These are phyloP conservation scores for Plasmodium inui DNA, from an alignment of 169 alveolate genomes.

Conservation along the genomic window DNA sequence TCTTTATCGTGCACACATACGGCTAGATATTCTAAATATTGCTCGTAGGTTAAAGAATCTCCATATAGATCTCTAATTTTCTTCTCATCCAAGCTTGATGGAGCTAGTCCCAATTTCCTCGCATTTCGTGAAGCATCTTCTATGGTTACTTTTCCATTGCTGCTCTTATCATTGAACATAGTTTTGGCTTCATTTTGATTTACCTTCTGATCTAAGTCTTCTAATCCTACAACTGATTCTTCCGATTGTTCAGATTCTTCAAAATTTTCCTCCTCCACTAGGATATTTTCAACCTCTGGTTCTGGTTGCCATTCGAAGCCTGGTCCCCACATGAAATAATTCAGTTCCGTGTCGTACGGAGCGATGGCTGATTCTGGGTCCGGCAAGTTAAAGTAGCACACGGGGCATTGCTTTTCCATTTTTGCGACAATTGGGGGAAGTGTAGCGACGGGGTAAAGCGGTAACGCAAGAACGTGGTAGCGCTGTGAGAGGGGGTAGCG, in stretches of 20 bases:
- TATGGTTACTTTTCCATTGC: conserved; percentile 66
- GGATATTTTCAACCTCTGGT: conserved; percentile 52
- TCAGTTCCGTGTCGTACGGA: conserved; percentile 81
- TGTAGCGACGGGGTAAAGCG: neutral
- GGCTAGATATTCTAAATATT: conserved; percentile 77
- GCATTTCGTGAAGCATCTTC: conserved; percentile 53
- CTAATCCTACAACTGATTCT: conserved; percentile 75
- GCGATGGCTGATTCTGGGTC: conserved; percentile 79
- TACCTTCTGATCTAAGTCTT: conserved; percentile 80
- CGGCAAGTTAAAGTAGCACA: conserved; percentile 80
- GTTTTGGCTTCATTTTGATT: conserved; percentile 75
- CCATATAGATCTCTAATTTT: conserved; percentile 76
- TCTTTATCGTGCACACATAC: conserved; percentile 81
- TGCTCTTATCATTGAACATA: conserved; percentile 76
- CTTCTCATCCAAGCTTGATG: conserved; percentile 79
- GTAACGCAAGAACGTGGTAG: neutral
- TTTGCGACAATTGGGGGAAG: conserved; percentile 19
- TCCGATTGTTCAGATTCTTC: conserved; percentile 69
- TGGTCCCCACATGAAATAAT: conserved; percentile 84
- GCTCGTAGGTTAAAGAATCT: conserved; percentile 74
- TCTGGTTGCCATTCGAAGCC: conserved; percentile 85
- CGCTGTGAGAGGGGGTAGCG: neutral
- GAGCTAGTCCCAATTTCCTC: conserved; percentile 81
- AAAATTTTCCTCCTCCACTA: conserved; percentile 60
- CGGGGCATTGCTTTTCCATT: conserved; percentile 80